A percentile compares a stretch with the other conserved stretches of the same genome.
Conservation (phyloP, 2,329 filamentous ascomycete genomes). For the Colletotrichum gigasporum region DNA sequence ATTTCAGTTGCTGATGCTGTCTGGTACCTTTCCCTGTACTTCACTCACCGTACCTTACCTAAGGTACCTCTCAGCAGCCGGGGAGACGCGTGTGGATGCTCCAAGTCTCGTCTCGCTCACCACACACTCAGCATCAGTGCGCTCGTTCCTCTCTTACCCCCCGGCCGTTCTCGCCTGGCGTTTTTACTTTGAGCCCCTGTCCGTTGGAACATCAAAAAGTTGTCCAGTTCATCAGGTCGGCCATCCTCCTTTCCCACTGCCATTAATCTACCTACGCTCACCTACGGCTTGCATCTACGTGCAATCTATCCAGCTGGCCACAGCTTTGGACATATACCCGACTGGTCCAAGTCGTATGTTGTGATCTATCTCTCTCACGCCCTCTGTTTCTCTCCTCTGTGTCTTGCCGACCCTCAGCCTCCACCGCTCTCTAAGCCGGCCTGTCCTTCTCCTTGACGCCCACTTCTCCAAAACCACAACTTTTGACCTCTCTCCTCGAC, state of each 20-base stretch:
- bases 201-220: conserved; percentile 30
- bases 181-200: conserved; percentile 29
- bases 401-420: neutral
- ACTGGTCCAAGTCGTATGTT: conserved; percentile 1
- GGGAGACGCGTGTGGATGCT: conserved; percentile 5
- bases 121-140: neutral
- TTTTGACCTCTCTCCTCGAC: neutral
- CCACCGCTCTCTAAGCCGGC: neutral
- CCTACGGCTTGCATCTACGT: conserved; percentile 17
- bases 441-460: conserved; percentile 3
- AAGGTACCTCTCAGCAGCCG: too few species aligned
- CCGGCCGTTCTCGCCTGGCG: conserved; percentile 10
- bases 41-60: too few species aligned
- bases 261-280: conserved; percentile 10
- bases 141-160: conserved; percentile 17
- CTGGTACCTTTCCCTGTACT: too few species aligned
- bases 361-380: conserved; percentile 3
- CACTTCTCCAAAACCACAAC: neutral
- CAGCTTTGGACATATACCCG: conserved; percentile 22
- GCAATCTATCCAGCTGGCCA: conserved; percentile 20
- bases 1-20: too few species aligned
- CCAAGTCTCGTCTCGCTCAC: conserved; percentile 1
- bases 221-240: conserved; percentile 24
- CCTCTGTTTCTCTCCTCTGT: neutral
- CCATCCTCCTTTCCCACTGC: conserved; percentile 9